These are phyloP conservation scores for Leccinum angustisporum DNA, from an alignment of 1,284 basidiomycete genomes.

Conservation along the genomic window DNA sequence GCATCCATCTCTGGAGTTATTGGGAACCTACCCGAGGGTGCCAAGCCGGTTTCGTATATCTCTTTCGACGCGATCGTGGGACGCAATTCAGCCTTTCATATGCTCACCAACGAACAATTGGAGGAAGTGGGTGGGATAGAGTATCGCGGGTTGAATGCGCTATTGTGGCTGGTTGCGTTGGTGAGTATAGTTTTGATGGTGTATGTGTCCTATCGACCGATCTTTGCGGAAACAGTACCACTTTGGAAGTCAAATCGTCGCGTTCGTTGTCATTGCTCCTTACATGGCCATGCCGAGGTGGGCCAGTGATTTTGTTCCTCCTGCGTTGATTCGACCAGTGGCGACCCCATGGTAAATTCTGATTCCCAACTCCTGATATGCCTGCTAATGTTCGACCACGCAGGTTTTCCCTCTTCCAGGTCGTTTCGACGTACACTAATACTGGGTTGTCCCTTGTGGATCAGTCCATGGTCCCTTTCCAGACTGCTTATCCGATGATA, in stretches of 20 bases:
- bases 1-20: conserved; percentile 15
- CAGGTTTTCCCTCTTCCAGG: conserved; percentile 88
- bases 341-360: conserved; percentile 56
- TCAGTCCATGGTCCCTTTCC: conserved; percentile 86
- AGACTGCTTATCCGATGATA: conserved; percentile 75
- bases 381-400: background rate
- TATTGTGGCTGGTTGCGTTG: conserved; percentile 73
- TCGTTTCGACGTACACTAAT: conserved; percentile 87
- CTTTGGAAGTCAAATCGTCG: conserved; percentile 62
- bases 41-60: conserved; percentile 76
- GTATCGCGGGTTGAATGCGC: conserved; percentile 81
- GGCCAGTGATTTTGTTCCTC: conserved; percentile 55
- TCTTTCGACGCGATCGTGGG: conserved; percentile 84
- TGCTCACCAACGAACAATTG: conserved; percentile 79
- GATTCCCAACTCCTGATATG: background rate
- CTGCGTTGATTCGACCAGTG: conserved; percentile 53
- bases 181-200: conserved; percentile 37
- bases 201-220: background rate
- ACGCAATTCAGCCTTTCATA: conserved; percentile 85
- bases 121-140: conserved; percentile 95
- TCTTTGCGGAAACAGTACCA: conserved; percentile 56
- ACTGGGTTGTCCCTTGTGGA: conserved; percentile 90
- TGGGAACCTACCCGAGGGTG: conserved; percentile 37
- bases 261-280: conserved; percentile 75
- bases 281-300: conserved; percentile 64